phyloP scores from a whole-genome alignment of 495 filamentous ascomycete genomes.

The Podospora anserina region DNA sequence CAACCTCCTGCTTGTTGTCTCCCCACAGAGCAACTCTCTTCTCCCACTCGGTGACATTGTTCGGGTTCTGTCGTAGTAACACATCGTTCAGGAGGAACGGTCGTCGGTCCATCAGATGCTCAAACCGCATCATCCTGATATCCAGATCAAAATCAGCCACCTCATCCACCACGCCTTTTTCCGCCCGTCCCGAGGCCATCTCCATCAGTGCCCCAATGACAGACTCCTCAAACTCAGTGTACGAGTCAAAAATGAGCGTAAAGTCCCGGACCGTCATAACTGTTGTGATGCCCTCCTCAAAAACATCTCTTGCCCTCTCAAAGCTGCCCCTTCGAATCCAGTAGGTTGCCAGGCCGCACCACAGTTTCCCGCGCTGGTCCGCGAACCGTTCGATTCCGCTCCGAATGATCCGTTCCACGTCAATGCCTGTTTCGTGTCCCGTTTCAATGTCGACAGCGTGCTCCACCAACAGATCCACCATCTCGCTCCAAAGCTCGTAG shows the following conservation, averaged over 20 bases:
- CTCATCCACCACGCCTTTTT: constrained; percentile 76
- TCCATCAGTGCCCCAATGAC: constrained; percentile 92
- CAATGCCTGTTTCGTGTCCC: constrained; percentile 72
- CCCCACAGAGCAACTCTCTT: constrained; percentile 95
- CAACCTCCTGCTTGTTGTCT: constrained; percentile 84
- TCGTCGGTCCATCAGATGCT: constrained; percentile 94
- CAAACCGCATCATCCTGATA: constrained; percentile 95
- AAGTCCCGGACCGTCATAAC: constrained; percentile 99
- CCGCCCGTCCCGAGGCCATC: constrained; percentile 72
- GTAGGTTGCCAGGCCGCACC: constrained; percentile 93
- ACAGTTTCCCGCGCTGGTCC: constrained; percentile 94
- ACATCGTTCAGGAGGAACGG: constrained; percentile 98
- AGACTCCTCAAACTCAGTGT: constrained; percentile 95
- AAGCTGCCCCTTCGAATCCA: constrained; percentile 93
- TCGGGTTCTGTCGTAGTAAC: constrained; percentile 88
- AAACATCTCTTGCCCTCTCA: constrained; percentile 83
- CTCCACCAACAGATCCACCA: constrained; percentile 93
- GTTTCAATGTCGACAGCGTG: constrained; percentile 85
- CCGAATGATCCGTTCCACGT: constrained; percentile 89
- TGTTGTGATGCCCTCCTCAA: constrained; percentile 95
- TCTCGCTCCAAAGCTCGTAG: constrained; percentile 96
- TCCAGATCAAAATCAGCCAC: constrained; percentile 94
- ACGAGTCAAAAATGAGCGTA: constrained; percentile 92
- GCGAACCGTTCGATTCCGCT: constrained; percentile 91
- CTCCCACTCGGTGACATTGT: constrained; percentile 96